phyloP scores from a whole-genome alignment of 2,329 filamentous ascomycete species.

The Curvularia hawaiiensis region DNA sequence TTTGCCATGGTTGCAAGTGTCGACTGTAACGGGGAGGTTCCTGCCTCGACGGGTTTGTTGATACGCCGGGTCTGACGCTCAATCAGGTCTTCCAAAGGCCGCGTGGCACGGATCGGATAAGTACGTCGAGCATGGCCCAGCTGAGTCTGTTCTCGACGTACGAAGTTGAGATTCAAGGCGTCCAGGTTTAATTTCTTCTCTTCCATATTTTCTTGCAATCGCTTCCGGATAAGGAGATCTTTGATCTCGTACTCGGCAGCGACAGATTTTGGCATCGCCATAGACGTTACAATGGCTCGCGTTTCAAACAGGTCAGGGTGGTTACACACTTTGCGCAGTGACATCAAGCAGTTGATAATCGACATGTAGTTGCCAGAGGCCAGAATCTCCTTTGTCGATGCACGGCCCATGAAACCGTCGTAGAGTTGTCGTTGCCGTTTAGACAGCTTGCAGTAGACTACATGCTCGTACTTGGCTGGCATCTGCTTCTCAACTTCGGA shows the following conservation, averaged over 20 bases:
- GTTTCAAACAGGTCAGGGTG: constrained; percentile 97
- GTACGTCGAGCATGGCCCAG: constrained; percentile 56
- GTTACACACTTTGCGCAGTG: constrained; percentile 96
- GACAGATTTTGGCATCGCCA: constrained; percentile 84
- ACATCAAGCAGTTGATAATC: constrained; percentile 98
- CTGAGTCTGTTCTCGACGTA: constrained; percentile 65
- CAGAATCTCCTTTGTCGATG: constrained; percentile 86
- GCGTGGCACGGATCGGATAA: constrained; percentile 65
- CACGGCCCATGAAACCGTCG: constrained; percentile 91
- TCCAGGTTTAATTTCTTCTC: constrained; percentile 72
- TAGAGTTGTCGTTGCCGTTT: constrained; percentile 96
- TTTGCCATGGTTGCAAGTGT: constrained; percentile 73
- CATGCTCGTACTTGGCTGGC: constrained; percentile 96
- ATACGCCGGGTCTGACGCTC: constrained; percentile 68
- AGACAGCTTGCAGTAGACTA: constrained; percentile 92
- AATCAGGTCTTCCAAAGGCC: constrained; percentile 70
- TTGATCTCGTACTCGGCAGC: constrained; percentile 74
- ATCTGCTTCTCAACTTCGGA: constrained; percentile 99
- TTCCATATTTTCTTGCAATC: constrained; percentile 65
- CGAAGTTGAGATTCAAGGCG: constrained; percentile 80
- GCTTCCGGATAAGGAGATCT: constrained; percentile 70
- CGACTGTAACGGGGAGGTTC: constrained; percentile 68
- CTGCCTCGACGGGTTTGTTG: constrained; percentile 56
- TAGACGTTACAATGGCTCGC: constrained; percentile 93
- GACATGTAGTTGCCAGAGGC: constrained; percentile 94